Conservation (phyloP, 2,329 filamentous ascomycete genomes). For the Leptoxyphium fumago region DNA sequence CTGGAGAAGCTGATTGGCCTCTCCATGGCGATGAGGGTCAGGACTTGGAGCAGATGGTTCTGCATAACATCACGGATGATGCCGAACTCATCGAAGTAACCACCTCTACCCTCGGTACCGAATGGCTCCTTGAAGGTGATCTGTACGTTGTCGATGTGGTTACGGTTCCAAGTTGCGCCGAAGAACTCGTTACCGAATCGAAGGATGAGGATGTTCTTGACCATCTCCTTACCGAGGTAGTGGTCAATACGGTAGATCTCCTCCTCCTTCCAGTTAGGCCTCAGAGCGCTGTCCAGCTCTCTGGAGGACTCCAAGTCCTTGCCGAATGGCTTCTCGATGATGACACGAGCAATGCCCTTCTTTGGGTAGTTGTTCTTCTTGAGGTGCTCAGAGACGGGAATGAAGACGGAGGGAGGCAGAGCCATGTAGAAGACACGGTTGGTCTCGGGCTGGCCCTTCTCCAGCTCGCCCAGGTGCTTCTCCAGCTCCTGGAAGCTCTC, state of each 20-base stretch:
- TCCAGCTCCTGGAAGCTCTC: slow-evolving; percentile 80
- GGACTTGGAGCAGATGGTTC: slow-evolving; percentile 92
- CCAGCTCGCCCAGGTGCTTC: slow-evolving; percentile 72
- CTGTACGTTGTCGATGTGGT: slow-evolving; percentile 98
- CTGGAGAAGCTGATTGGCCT: slow-evolving; percentile 94
- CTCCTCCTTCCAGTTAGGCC: slow-evolving; percentile 96
- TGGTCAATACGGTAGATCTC: slow-evolving; percentile 99
- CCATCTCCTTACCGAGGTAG: slow-evolving; percentile 99
- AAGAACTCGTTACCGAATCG: slow-evolving; percentile 98
- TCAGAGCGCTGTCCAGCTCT: slow-evolving; percentile 84
- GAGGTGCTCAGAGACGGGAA: slow-evolving; percentile 88
- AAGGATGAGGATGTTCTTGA: slow-evolving; percentile 97
- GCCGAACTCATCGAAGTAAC: slow-evolving; percentile 98
- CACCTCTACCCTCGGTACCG: slow-evolving; percentile 90
- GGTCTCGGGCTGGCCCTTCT: slow-evolving; percentile 66
- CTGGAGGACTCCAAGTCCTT: slow-evolving; percentile 92
- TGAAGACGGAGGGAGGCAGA: slow-evolving; percentile 93
- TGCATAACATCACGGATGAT: slow-evolving; percentile 99
- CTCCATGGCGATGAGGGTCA: slow-evolving; percentile 96
- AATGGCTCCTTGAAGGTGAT: slow-evolving; percentile 99
- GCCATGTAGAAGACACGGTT: slow-evolving; percentile 99
- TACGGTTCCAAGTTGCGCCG: slow-evolving; percentile 95
- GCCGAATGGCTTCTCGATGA: slow-evolving; percentile 98
- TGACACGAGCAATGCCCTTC: slow-evolving; percentile 81
- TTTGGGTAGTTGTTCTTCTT: slow-evolving; percentile 95